Conservation (phyloP, 495 filamentous ascomycete genomes). For the Daldinia decipiens region DNA sequence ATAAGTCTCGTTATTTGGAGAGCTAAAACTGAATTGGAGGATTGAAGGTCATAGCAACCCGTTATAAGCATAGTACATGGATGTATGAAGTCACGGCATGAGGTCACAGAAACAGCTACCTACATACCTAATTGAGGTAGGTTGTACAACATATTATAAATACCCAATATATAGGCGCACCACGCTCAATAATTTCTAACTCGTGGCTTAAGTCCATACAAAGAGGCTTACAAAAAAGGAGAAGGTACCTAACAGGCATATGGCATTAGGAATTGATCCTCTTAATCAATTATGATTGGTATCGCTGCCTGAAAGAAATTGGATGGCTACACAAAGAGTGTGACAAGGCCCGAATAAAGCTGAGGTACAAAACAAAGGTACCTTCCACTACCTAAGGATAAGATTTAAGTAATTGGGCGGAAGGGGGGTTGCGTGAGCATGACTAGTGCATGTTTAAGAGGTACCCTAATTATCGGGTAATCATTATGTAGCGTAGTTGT, state of each 20-base stretch:
- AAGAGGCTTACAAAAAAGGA: slow-evolving; percentile 1
- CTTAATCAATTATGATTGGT: slow-evolving; percentile 24
- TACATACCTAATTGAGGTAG: too few relatives aligned
- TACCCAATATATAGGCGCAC: neutral
- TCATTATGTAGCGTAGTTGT: neutral
- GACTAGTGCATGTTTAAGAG: slow-evolving; percentile 30
- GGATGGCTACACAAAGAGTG: slow-evolving; percentile 28
- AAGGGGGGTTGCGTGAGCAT: neutral
- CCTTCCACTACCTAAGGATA: neutral
- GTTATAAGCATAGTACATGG: neutral
- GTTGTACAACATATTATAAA: neutral
- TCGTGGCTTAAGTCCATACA: neutral
- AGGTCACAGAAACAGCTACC: neutral
- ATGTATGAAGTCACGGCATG: too few relatives aligned
- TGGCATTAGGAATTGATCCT: neutral
- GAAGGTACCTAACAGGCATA: neutral
- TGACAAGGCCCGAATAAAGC: slow-evolving; percentile 25
- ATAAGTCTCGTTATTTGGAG: slow-evolving; percentile 7
- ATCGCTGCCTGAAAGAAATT: slow-evolving; percentile 24
- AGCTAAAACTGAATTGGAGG: neutral
- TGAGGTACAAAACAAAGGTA: slow-evolving; percentile 16
- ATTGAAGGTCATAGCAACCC: neutral
- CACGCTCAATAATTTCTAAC: slow-evolving; percentile 11
- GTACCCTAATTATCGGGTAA: slow-evolving; percentile 9
- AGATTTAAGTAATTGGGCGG: too few relatives aligned